Evolutionary conservation across 2,329 filamentous ascomycete species (phyloP).

Genomic region (Penicillium verrucosum): DNA sequence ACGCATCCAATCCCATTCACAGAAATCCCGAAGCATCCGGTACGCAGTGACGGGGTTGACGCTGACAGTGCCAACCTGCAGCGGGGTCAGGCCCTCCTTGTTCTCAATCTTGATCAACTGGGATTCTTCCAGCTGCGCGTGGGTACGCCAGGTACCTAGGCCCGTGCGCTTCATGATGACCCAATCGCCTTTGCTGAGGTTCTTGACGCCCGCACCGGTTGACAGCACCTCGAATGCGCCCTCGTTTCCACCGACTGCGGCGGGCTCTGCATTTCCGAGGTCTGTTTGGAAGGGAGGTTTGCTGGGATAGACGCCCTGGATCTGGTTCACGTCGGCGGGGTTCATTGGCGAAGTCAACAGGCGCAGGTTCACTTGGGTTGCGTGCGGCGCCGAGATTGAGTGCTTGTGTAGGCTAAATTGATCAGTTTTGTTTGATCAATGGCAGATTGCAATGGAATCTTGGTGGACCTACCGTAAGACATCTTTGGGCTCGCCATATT

Average conservation of each 20-base stretch:
- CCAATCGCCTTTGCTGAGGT: slow-evolving; percentile 78
- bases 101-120: slow-evolving; percentile 68
- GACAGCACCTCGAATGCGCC: slow-evolving; percentile 87
- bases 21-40: slow-evolving; percentile 82
- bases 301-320: slow-evolving; percentile 92
- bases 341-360: slow-evolving; percentile 91
- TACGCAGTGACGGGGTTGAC: slow-evolving; percentile 96
- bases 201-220: slow-evolving; percentile 59
- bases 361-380: slow-evolving; percentile 71
- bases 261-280: slow-evolving; percentile 72
- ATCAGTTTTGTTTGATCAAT: neutral
- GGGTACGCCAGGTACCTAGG: slow-evolving; percentile 93
- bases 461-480: slow-evolving; percentile 39
- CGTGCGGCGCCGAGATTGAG: slow-evolving; percentile 51
- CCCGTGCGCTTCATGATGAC: slow-evolving; percentile 80
- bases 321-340: slow-evolving; percentile 95
- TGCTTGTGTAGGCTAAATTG: slow-evolving; percentile 45
- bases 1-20: slow-evolving; percentile 50
- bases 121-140: slow-evolving; percentile 64
- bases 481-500: slow-evolving; percentile 50
- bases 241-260: slow-evolving; percentile 69
- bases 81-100: slow-evolving; percentile 64
- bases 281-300: slow-evolving; percentile 73
- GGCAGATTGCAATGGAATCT: neutral
- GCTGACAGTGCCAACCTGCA: slow-evolving; percentile 81